Base-by-base conservation (phyloP, 1,284 basidiomycete genomes). In the Apiotrichum mycotoxinovorans region DNA sequence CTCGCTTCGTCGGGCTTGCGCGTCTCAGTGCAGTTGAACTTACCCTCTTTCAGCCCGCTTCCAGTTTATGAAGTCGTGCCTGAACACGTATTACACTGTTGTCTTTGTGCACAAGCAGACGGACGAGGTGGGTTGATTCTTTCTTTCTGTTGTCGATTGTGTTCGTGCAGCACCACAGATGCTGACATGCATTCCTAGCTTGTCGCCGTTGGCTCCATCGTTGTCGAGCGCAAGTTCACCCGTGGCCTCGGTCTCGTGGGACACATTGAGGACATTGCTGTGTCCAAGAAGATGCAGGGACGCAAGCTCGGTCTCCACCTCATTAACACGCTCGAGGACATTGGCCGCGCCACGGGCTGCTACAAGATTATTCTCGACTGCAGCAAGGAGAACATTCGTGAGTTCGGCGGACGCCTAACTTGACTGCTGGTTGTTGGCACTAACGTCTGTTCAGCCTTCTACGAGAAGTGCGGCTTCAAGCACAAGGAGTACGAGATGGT, bases 301-400 rank as follows among this genome's bases (percentile, higher is more conserved):
- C 89, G 89, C 79, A 73, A 71, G 69, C 82, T 98, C 33, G 95
- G 95, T 0, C 79, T 91, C 76, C 82, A 86, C 63, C 82, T 98
- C 66, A 95, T 98, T 71, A 83, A 90, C 64, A 86, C 88, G 5
- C 81, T 98, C 66, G 89, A 88, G 18, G 79, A 81, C 62, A 85
- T 94, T 72, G 87, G 87, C 66, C 85, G 91, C 81, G 80, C 75
- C 61, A 79, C 80, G 61, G 87, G 92, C 27, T 86, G 89, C 77
- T 97, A 97, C 80, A 97, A 98, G 85, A 92, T 91, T 22, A 97
- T 98, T 64, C 78, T 98, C 67, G 96, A 98, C 75, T 98, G 95
- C 77, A 91, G 84, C 71, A 85, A 91, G 62, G 82, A 84, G 52
- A 98, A 98, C 69, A 88, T 93, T 63, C 86, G 93, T 96, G 74